A percentile compares a stretch with the other conserved stretches of the same genome.
These are phyloP conservation scores for Tricholoma sp. DNA, from an alignment of 768 basidiomycete species.

Conservation along the genomic window DNA sequence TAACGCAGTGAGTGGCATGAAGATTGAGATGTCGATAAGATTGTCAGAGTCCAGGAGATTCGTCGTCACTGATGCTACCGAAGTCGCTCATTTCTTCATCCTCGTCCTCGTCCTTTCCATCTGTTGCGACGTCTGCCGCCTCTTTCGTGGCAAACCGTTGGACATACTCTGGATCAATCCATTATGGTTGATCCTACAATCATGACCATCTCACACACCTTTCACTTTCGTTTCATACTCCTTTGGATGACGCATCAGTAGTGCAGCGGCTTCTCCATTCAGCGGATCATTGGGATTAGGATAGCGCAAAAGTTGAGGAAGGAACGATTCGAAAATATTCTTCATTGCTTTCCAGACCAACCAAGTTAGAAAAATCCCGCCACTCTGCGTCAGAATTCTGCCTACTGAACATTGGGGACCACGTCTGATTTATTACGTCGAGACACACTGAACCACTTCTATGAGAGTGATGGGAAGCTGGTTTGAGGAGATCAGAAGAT, in stretches of 20 bases:
- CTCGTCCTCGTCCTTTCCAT: conserved; percentile 58
- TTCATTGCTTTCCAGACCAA: conserved; percentile 73
- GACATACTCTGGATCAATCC: conserved; percentile 77
- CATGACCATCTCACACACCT: conserved; percentile 40
- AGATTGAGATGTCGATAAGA: conserved; percentile 1
- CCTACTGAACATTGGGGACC: conserved; percentile 99
- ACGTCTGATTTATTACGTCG: conserved; percentile 98
- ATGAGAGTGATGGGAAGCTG: conserved; percentile 10
- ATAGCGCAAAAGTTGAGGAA: conserved; percentile 94
- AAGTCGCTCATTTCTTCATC: conserved; percentile 88
- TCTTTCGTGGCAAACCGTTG: conserved; percentile 90
- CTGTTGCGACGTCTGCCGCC: conserved; percentile 71
- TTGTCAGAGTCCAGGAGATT: conserved; percentile 19
- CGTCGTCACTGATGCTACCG: conserved; percentile 76
- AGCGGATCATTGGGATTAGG: conserved; percentile 98
- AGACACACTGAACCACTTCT: conserved; percentile 98
- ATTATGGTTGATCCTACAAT: background rate
- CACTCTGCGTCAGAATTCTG: conserved; percentile 8
- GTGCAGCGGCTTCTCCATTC: conserved; percentile 95
- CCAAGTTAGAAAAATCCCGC: background rate
- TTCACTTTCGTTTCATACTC: conserved; percentile 94
- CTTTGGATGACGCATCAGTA: conserved; percentile 96
- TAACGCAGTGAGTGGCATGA: background rate
- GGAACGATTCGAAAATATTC: conserved; percentile 98
- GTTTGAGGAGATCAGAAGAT: conserved; percentile 1